Evolutionary conservation across 306 rosid species (phyloP), one percentile per base, ranked within the genome.

Genomic region (Argentina anserina): DNA sequence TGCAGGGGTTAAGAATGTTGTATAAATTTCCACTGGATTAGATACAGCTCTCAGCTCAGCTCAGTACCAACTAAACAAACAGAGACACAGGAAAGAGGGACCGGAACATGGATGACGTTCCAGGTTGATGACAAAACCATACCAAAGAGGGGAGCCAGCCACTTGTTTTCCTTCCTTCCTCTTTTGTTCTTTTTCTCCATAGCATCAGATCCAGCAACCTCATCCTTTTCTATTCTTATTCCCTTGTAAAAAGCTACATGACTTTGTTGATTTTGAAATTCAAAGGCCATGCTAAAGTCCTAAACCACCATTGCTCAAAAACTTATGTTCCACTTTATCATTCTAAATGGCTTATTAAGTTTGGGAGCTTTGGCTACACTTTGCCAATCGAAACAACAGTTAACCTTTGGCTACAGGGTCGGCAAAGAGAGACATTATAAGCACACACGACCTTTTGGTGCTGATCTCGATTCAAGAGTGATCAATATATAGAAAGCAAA

Each of bases 131-230:
- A 29, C 65, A 59, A 60, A 14, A 60, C 17, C 9, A 12, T 31
- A 15, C 40, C 65, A 60, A 13, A 29, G 21, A n/a, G n/a, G n/a
- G n/a, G n/a, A 60, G 39, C 37, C 39, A 31, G 40, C 65, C 40
- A 60, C 65, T 60, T 6, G 65, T 31, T 60, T 23, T 55, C 61
- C 60, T 2, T 31, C 9, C 31, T 23, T 12, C 9, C 15, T 53
- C 15, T 25, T 23, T 60, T 60, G 65, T 60, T 60, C 65, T 13
- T 55, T 56, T 25, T 9, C 63, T 13, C 15, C 28, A 28, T 9
- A 33, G 63, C 25, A 69, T 69, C 73, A 33, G 45, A 69, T 69
- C 73, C 34, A 69, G 62, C 47, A 36, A 69, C 31, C 9, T 9
- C 25, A 50, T 23, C 52, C 21, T 41, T 43, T 41, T 18, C 25